A percentile compares a stretch with the other conserved stretches of the same genome.
Conservation (phyloP, 768 basidiomycete genomes). For the Naganishia randhawae region DNA sequence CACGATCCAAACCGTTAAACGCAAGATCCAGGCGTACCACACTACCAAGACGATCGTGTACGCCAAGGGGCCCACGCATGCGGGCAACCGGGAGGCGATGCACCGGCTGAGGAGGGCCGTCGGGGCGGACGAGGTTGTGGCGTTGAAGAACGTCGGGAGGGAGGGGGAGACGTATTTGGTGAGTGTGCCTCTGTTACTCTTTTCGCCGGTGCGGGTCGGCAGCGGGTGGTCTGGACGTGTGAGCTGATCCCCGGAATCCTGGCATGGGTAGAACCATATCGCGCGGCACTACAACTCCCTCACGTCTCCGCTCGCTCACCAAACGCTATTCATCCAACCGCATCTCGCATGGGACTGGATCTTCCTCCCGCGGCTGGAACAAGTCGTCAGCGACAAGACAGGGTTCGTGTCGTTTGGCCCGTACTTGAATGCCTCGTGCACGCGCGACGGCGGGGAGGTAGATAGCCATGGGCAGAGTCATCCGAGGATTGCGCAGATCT, state of each 20-base stretch:
- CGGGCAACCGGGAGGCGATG: conserved; percentile 16
- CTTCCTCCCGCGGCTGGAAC: conserved; percentile 38
- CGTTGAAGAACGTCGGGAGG: conserved; percentile 43
- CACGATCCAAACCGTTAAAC: conserved; percentile 30
- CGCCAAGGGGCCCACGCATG: conserved; percentile 35
- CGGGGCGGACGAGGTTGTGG: conserved; percentile 40
- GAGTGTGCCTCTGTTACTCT: too few relatives aligned
- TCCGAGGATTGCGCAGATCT: conserved; percentile 45
- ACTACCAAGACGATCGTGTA: conserved; percentile 42
- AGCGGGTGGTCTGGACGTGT: neutral
- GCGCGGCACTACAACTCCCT: conserved; percentile 39
- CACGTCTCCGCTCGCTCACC: conserved; percentile 34
- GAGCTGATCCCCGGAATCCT: neutral
- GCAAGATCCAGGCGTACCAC: conserved; percentile 17
- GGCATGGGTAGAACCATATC: conserved; percentile 43
- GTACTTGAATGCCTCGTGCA: conserved; percentile 35
- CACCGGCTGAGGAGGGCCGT: conserved; percentile 28
- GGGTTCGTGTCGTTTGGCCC: conserved; percentile 50
- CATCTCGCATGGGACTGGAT: conserved; percentile 48
- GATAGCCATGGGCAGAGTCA: conserved; percentile 41
- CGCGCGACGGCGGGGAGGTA: conserved; percentile 33
- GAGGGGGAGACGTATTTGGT: conserved; percentile 51
- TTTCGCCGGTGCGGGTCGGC: too few relatives aligned
- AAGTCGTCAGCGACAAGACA: conserved; percentile 30
- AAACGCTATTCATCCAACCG: conserved; percentile 49